Conservation (phyloP, 805 yeast species). For the Saccharomycodes ludwigii region DNA sequence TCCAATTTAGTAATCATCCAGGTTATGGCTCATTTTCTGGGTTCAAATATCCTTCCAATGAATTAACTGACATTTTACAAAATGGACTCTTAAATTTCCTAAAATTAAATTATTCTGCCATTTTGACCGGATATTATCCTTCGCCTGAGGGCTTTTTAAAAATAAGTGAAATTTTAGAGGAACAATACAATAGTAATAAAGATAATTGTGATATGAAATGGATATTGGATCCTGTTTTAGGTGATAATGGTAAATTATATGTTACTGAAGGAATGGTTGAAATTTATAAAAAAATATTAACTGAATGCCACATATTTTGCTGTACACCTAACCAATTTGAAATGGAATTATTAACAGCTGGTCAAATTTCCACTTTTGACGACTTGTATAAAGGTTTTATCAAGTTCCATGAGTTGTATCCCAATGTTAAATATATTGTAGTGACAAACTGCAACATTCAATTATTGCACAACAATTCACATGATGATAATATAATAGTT, state of each 20-base stretch:
- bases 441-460: conserved; percentile 26
- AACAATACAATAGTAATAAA: conserved; percentile 14
- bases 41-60: conserved; percentile 30
- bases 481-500: conserved; percentile 6
- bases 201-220: conserved; percentile 29
- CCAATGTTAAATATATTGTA: conserved; percentile 37
- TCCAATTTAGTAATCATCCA: conserved; percentile 83
- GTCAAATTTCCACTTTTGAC: conserved; percentile 26
- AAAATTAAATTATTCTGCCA: conserved; percentile 43
- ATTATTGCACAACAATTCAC: conserved; percentile 3
- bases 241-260: conserved; percentile 78
- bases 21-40: conserved; percentile 71
- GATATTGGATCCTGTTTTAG: conserved; percentile 84
- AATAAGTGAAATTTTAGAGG: conserved; percentile 31
- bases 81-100: conserved; percentile 41
- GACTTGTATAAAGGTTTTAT: conserved; percentile 28
- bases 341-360: conserved; percentile 44
- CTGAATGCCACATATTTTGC: conserved; percentile 31
- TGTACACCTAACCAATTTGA: conserved; percentile 72
- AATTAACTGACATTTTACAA: conserved; percentile 34
- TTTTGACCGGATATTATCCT: conserved; percentile 75
- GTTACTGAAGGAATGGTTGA: conserved; percentile 49
- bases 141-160: conserved; percentile 40
- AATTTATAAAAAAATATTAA: conserved; percentile 36
- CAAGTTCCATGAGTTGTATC: conserved; percentile 31